A percentile compares a stretch with the other conserved stretches of the same genome.
phyloP scores from a whole-genome alignment of 495 filamentous ascomycete genomes.

The Talaromyces thailandensis region DNA sequence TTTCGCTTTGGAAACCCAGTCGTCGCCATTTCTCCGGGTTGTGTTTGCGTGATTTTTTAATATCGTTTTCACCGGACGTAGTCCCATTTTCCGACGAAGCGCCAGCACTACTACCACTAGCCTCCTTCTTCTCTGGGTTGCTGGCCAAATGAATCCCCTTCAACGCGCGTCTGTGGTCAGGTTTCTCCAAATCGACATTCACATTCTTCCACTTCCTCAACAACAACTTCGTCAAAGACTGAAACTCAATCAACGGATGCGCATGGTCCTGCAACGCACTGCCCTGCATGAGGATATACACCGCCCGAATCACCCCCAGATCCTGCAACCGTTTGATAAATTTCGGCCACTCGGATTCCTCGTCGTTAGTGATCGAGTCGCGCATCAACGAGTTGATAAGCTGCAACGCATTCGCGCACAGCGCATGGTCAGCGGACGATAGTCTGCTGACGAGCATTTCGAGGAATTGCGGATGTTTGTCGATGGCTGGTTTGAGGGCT shows the following conservation, averaged over 20 bases:
- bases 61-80: constrained; percentile 24
- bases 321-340: constrained; percentile 93
- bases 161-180: constrained; percentile 81
- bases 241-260: constrained; percentile 86
- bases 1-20: constrained; percentile 87
- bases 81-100: neutral
- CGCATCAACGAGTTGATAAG: constrained; percentile 92
- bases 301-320: constrained; percentile 84
- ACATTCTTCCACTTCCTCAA: constrained; percentile 87
- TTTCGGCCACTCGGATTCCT: constrained; percentile 76
- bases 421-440: constrained; percentile 87
- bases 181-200: constrained; percentile 69
- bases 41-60: constrained; percentile 53
- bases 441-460: constrained; percentile 86
- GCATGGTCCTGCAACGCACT: constrained; percentile 89
- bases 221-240: constrained; percentile 83
- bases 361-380: constrained; percentile 80
- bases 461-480: constrained; percentile 84
- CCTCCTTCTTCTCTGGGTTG: constrained; percentile 48
- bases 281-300: constrained; percentile 88
- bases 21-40: constrained; percentile 92
- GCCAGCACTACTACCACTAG: constrained; percentile 14
- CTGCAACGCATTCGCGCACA: constrained; percentile 92
- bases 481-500: constrained; percentile 86
- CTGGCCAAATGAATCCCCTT: constrained; percentile 80